Conservation (phyloP, 2,329 filamentous ascomycete genomes). For the Aspergillus hiratsukae region DNA sequence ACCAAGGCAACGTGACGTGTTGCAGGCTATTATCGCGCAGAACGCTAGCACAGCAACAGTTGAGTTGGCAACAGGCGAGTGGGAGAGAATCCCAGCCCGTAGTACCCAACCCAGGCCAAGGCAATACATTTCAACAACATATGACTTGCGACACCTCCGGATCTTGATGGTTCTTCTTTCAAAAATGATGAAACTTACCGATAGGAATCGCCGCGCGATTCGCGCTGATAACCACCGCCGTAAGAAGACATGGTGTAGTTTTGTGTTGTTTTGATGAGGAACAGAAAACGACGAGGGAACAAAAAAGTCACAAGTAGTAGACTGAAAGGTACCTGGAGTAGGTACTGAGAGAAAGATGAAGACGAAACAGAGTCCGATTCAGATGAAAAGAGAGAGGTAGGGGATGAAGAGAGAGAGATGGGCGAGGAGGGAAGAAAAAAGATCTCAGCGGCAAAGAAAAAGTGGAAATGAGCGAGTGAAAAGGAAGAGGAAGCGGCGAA, state of each 20-base stretch:
- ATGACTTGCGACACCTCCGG: not conserved
- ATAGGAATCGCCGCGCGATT: conserved; percentile 41
- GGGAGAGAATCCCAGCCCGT: not conserved
- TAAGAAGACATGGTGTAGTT: conserved; percentile 67
- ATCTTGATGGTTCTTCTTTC: not conserved
- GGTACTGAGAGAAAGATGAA: not conserved
- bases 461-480: conserved; percentile 22
- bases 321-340: not conserved
- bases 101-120: not conserved
- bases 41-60: not conserved
- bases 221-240: conserved; percentile 52
- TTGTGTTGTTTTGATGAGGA: conserved; percentile 13
- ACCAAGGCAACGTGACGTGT: not conserved
- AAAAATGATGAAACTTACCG: conserved; percentile 28
- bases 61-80: not conserved
- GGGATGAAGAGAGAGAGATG: conserved; percentile 17
- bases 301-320: not conserved
- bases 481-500: conserved; percentile 19
- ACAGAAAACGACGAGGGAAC: not conserved
- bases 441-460: conserved; percentile 9
- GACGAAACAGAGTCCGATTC: not conserved
- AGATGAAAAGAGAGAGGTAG: conserved; percentile 4
- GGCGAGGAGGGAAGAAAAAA: conserved; percentile 20
- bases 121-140: not conserved
- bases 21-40: not conserved